These are phyloP conservation scores for Fusarium concolor DNA, from an alignment of 2,329 filamentous ascomycete species.

Conservation along the genomic window DNA sequence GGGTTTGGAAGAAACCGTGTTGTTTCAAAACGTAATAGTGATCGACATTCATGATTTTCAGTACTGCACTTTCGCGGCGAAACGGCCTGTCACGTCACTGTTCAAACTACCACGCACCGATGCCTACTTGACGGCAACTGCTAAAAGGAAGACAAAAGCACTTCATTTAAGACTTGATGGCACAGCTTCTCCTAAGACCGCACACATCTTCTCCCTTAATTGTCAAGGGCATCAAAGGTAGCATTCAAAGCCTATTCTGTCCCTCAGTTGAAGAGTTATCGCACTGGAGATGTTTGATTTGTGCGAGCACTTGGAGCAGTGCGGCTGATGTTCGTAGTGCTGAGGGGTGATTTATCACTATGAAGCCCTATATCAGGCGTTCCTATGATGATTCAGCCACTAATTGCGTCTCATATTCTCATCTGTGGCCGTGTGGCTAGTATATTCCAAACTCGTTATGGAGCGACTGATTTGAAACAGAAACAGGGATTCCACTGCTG, in stretches of 20 bases:
- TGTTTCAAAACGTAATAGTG: constrained; percentile 1
- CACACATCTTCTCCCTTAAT: not conserved
- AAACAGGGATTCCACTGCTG: not conserved
- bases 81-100: too few relatives aligned
- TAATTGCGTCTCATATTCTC: not conserved
- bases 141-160: not conserved
- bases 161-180: not conserved
- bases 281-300: constrained; percentile 20
- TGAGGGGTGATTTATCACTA: not conserved
- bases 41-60: not conserved
- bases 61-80: not conserved
- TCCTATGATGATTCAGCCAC: not conserved
- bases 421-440: not conserved
- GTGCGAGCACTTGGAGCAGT: not conserved
- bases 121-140: not conserved
- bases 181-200: not conserved
- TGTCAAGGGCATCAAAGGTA: not conserved
- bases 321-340: not conserved
- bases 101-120: not conserved
- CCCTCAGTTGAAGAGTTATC: not conserved
- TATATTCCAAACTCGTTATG: not conserved
- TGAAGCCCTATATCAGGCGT: not conserved
- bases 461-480: not conserved
- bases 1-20: not conserved
- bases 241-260: not conserved